Evolutionary conservation across 2,329 filamentous ascomycete species (phyloP).

Genomic region (Plectosphaerella sp.): DNA sequence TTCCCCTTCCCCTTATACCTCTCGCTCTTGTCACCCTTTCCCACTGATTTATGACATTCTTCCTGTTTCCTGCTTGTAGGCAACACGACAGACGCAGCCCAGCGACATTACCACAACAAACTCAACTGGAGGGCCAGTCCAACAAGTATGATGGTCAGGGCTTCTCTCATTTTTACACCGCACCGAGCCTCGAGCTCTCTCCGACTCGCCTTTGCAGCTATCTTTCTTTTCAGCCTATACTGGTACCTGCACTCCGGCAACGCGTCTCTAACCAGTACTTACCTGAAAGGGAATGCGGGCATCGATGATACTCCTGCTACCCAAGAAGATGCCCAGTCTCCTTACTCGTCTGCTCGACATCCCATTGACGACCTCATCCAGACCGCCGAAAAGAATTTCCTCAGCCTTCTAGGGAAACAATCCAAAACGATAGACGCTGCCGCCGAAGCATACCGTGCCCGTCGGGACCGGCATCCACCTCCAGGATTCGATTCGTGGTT

Average conservation of each 20-base stretch:
- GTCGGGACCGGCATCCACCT: conserved; percentile 42
- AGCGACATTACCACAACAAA: not conserved
- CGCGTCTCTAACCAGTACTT: not conserved
- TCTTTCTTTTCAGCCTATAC: conserved; percentile 42
- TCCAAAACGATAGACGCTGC: conserved; percentile 37
- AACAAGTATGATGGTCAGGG: conserved; percentile 8
- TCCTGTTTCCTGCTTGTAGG: no score
- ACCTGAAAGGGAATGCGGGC: not conserved
- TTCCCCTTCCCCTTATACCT: no score
- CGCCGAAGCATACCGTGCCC: conserved; percentile 38
- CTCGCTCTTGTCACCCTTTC: no score
- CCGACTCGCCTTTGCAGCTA: conserved; percentile 57
- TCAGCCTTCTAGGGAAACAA: conserved; percentile 32
- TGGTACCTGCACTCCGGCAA: conserved; percentile 18
- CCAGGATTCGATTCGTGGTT: conserved; percentile 45
- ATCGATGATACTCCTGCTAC: no score
- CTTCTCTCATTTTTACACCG: conserved; percentile 36
- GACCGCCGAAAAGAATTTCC: conserved; percentile 30
- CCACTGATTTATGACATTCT: no score
- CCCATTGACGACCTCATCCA: conserved; percentile 41
- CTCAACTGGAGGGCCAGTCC: not conserved
- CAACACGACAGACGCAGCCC: no score
- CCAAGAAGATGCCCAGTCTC: no score
- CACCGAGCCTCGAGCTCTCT: conserved; percentile 45
- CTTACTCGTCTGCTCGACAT: conserved; percentile 18